A percentile compares a stretch with the other conserved stretches of the same genome.
Evolutionary conservation across 768 basidiomycete species (phyloP).

Genomic region (Phylloporus scabripes): DNA sequence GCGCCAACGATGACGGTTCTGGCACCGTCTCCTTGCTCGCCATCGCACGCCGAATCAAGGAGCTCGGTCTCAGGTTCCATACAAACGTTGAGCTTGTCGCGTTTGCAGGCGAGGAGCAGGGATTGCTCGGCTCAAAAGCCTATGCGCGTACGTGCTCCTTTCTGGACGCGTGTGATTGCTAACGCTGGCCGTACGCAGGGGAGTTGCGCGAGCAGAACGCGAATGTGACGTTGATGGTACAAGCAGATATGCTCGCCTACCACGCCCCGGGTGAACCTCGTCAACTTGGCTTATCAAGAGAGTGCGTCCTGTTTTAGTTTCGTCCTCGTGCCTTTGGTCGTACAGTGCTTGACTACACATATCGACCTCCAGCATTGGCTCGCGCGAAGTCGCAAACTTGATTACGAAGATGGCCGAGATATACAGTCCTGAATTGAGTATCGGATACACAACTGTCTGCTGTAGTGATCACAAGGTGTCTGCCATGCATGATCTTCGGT

Average conservation of each 20-base stretch:
- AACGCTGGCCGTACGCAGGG: constrained; percentile 32
- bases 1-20: constrained; percentile 60
- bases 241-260: constrained; percentile 92
- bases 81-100: constrained; percentile 75
- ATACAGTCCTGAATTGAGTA: constrained; percentile 73
- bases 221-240: constrained; percentile 78
- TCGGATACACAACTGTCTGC: constrained; percentile 72
- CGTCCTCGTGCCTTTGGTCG: background rate
- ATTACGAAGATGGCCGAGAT: constrained; percentile 69
- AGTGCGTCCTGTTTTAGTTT: constrained; percentile 38
- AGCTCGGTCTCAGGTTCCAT: constrained; percentile 62
- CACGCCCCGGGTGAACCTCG: constrained; percentile 70
- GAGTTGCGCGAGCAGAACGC: constrained; percentile 52
- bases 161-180: background rate
- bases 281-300: constrained; percentile 75
- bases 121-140: constrained; percentile 67
- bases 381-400: constrained; percentile 68
- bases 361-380: constrained; percentile 55
- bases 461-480: constrained; percentile 87
- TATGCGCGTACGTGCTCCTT: constrained; percentile 63
- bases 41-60: constrained; percentile 70
- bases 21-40: constrained; percentile 69
- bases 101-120: constrained; percentile 93
- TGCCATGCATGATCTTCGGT: background rate
- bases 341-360: background rate